Evolutionary conservation across 1,139 yeast genomes (phyloP).

Genomic region (Zygotorulaspora mrakii): DNA sequence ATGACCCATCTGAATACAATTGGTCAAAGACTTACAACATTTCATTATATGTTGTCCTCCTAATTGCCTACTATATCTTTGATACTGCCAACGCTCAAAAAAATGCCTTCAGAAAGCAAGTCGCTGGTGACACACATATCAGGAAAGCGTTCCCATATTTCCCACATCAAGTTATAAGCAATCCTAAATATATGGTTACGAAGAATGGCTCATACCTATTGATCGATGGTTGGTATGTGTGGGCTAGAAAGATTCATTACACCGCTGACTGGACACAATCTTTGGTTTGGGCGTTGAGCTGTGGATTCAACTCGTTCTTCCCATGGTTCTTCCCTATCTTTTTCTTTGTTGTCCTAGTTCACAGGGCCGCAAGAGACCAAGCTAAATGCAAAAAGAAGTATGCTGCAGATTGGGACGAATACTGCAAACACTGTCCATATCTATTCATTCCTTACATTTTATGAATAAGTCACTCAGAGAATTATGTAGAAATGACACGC

Average conservation of each 20-base stretch:
- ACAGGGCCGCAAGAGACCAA: constrained; percentile 84
- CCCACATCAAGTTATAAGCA: constrained; percentile 73
- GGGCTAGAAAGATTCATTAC: constrained; percentile 91
- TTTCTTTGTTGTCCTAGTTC: constrained; percentile 80
- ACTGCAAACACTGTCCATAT: constrained; percentile 85
- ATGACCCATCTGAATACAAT: constrained; percentile 74
- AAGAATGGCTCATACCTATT: constrained; percentile 78
- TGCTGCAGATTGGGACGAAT: constrained; percentile 90
- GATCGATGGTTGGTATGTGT: constrained; percentile 90
- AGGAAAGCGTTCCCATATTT: constrained; percentile 92
- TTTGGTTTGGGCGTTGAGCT: constrained; percentile 84
- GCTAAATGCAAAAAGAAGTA: constrained; percentile 80
- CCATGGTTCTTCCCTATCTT: constrained; percentile 96
- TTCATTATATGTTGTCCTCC: constrained; percentile 51
- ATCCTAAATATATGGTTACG: constrained; percentile 83
- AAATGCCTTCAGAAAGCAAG: constrained; percentile 82
- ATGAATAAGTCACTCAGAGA: constrained; percentile 33
- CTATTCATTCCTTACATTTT: constrained; percentile 83
- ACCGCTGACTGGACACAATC: constrained; percentile 92
- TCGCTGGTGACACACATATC: constrained; percentile 70
- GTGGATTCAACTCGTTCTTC: constrained; percentile 83
- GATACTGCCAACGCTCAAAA: constrained; percentile 95
- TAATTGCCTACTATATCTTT: constrained; percentile 81
- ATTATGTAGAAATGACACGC: neutral
- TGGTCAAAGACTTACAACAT: constrained; percentile 63